Conservation (phyloP, 2,329 filamentous ascomycete genomes). For the Sclerotinia sclerotiorum region DNA sequence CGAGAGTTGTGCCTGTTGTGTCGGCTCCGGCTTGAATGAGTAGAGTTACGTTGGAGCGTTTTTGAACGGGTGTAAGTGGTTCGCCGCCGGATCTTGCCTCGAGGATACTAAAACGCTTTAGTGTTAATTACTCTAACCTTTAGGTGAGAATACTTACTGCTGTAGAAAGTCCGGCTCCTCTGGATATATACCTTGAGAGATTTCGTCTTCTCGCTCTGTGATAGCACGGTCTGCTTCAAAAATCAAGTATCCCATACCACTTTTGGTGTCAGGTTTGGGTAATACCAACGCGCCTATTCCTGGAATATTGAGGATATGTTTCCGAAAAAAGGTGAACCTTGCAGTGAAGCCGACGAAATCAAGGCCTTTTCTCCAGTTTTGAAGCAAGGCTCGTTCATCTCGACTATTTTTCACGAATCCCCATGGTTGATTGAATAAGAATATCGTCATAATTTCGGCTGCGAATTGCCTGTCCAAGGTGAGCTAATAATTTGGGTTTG, state of each 20-base stretch:
- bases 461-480: slow-evolving; percentile 11
- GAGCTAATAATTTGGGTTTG: neutral
- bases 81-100: slow-evolving; percentile 14
- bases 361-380: neutral
- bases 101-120: neutral
- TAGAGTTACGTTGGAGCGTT: slow-evolving; percentile 18
- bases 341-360: neutral
- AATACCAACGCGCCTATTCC: neutral
- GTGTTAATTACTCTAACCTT: neutral
- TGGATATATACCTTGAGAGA: neutral
- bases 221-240: neutral
- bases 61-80: slow-evolving; percentile 19
- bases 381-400: slow-evolving; percentile 43
- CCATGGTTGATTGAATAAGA: slow-evolving; percentile 43
- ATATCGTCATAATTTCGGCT: slow-evolving; percentile 45
- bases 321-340: slow-evolving; percentile 16
- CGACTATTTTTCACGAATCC: slow-evolving; percentile 44
- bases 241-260: slow-evolving; percentile 11
- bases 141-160: neutral
- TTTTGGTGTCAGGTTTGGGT: neutral
- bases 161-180: slow-evolving; percentile 12
- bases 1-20: slow-evolving; percentile 25
- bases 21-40: slow-evolving; percentile 28
- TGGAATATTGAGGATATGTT: slow-evolving; percentile 7
- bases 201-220: neutral